A percentile compares a stretch with the other conserved stretches of the same genome.
These are phyloP conservation scores for Babjeviella inositovora DNA, from an alignment of 805 yeast genomes.

Conservation along the genomic window DNA sequence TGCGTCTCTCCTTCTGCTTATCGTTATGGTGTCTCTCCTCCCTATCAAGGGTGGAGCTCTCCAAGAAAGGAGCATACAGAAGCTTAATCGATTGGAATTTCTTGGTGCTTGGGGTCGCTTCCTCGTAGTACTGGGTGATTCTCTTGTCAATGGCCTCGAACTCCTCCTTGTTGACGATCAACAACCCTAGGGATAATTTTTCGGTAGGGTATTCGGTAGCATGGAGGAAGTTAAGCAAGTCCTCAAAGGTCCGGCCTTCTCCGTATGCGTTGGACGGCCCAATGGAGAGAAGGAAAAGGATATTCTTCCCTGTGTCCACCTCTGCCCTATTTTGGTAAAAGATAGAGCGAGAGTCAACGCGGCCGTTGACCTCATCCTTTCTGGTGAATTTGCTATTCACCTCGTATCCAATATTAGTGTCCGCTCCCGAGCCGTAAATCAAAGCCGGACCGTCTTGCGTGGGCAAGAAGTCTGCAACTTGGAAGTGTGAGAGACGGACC, in stretches of 20 bases:
- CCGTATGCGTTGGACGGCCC: conserved; percentile 1
- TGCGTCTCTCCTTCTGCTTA: conserved; percentile 10
- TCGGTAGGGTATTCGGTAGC: conserved; percentile 1
- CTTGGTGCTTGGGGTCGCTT: conserved; percentile 3
- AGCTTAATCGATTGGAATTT: conserved; percentile 1
- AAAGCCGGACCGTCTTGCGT: no score
- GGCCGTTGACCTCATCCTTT: no score
- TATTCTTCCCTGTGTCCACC: no score
- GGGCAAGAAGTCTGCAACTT: no score
- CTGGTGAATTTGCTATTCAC: no score
- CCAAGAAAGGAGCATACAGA: conserved; percentile 6
- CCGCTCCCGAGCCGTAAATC: no score
- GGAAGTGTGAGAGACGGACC: no score
- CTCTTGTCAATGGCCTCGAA: conserved; percentile 6
- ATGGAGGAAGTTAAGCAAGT: neutral
- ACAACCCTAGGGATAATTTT: conserved; percentile 10
- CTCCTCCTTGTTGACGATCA: conserved; percentile 13
- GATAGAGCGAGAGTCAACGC: no score
- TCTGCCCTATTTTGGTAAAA: no score
- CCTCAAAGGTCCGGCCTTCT: neutral
- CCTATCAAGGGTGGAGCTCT: conserved; percentile 4
- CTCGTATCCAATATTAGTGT: no score
- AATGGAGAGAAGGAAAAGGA: neutral
- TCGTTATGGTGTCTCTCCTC: conserved; percentile 4
- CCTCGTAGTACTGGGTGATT: conserved; percentile 5